These are phyloP conservation scores for Castanea sativa DNA, from an alignment of 306 rosid species.

Conservation along the genomic window DNA sequence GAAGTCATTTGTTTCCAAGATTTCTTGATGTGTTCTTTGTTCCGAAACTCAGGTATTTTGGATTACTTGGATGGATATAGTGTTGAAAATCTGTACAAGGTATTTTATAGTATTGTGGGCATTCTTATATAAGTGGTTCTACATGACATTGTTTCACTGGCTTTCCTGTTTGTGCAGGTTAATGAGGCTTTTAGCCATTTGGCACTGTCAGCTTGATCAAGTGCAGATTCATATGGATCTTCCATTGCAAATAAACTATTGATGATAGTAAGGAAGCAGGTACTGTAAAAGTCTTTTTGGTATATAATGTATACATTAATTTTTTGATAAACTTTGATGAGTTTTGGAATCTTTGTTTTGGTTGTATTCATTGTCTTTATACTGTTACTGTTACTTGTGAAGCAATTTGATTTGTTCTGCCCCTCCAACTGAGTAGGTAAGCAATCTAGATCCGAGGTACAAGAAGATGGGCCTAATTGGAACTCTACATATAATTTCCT, in stretches of 20 bases:
- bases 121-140: not conserved
- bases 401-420: not conserved
- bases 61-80: slow-evolving; percentile 44
- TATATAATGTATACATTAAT: not conserved
- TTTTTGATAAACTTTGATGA: not conserved
- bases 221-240: slow-evolving; percentile 24
- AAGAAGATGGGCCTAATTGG: slow-evolving; percentile 44
- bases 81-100: slow-evolving; percentile 40
- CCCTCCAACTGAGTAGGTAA: slow-evolving; percentile 12
- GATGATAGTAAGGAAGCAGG: slow-evolving; percentile 42
- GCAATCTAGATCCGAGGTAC: slow-evolving; percentile 35
- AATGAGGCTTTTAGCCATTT: slow-evolving; percentile 41
- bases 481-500: slow-evolving; percentile 34
- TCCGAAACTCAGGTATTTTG: slow-evolving; percentile 30
- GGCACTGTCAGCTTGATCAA: slow-evolving; percentile 31
- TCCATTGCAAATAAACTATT: slow-evolving; percentile 39
- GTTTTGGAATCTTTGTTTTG: not conserved
- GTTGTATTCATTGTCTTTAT: not conserved
- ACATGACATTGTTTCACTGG: slow-evolving; percentile 7
- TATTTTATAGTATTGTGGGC: not conserved
- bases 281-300: not conserved
- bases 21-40: slow-evolving; percentile 5
- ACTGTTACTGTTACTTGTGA: not conserved
- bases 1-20: not conserved
- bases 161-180: slow-evolving; percentile 24